Evolutionary conservation across 129 eudicot genomes (phyloP), one percentile per base, ranked within the genome.

Genomic region (Ambrosia artemisiifolia): DNA sequence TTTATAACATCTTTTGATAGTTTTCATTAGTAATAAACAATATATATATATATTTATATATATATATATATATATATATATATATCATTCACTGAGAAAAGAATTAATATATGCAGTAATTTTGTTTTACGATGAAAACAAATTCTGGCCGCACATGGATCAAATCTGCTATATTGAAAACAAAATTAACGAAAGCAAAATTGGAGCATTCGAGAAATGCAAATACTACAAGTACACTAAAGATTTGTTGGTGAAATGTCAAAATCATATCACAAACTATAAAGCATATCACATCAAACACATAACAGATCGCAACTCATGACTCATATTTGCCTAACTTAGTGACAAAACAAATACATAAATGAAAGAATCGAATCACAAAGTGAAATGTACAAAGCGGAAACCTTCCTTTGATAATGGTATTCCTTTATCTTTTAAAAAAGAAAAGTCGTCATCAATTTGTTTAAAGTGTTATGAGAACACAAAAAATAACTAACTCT

Each of bases 171-270:
- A 46, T 43, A 49, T 20, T 59, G 54, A 62, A 19, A 47, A 11
- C 53, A 74, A 49, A 35, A 50, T 65, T 65, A 8, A 19, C 17
- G 53, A 75, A 65, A 65, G 71, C 20, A 75, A 65, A 53, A 20
- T 75, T 75, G 79, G 79, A 75, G 19, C 46, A 53, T 75, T 65
- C 42, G 17, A 51, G 38, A 51, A 14, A 75, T 65, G 79, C 44
- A 65, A 12, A 34, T 65, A 40, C 40, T 51, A 65, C 66, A 51
- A 65, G 79, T 53, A 65, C 79, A 67, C 11, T 40, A 28, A 14
- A 54, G 24, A 30, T 62, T 34, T 24, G 28, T 65, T 54, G 79
- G 67, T 75, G 67, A 56, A 42, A 75, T 54, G 79, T 75, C 79
- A 55, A 28, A 65, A 65, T 64, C 79, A 42, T 51, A 74, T 53